Percentiles rank a stretch among this genome's conserved stretches.
phyloP scores from a whole-genome alignment of 352 stramenopile genomes.

The Globisporangium irregulare region DNA sequence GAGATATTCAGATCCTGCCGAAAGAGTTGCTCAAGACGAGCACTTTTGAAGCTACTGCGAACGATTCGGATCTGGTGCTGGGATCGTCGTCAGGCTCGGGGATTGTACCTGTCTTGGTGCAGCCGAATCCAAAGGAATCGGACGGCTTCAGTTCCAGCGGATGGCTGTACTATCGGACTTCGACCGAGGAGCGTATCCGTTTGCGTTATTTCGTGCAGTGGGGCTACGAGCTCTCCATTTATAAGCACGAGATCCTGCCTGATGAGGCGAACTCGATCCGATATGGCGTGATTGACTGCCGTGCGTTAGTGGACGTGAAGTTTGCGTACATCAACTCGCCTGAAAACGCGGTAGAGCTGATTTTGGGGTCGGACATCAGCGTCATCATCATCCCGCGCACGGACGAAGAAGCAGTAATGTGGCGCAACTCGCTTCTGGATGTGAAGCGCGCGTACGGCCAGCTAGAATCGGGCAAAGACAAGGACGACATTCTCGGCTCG shows the following conservation, averaged over 20 bases:
- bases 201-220: constrained; percentile 87
- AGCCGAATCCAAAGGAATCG: constrained; percentile 8
- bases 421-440: constrained; percentile 71
- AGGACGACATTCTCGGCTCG: constrained; percentile 66
- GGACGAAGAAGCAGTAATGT: constrained; percentile 84
- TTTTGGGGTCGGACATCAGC: constrained; percentile 71
- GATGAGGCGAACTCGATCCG: constrained; percentile 79
- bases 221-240: constrained; percentile 87
- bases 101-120: constrained; percentile 15
- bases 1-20: constrained; percentile 76
- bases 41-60: constrained; percentile 60
- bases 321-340: constrained; percentile 84
- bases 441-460: constrained; percentile 83
- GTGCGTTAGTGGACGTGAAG: constrained; percentile 73
- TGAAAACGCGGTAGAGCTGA: constrained; percentile 82
- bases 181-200: constrained; percentile 76
- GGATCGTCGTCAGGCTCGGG: constrained; percentile 7
- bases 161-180: constrained; percentile 85
- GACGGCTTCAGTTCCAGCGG: constrained; percentile 66
- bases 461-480: constrained; percentile 71
- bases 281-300: constrained; percentile 85
- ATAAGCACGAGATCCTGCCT: constrained; percentile 83
- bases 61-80: constrained; percentile 36
- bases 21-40: constrained; percentile 84
- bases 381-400: constrained; percentile 82